Percentiles rank a stretch among this genome's conserved stretches.
Evolutionary conservation across 164 flowering plant species (phyloP).

Genomic region (Paratinospora sagittata): DNA sequence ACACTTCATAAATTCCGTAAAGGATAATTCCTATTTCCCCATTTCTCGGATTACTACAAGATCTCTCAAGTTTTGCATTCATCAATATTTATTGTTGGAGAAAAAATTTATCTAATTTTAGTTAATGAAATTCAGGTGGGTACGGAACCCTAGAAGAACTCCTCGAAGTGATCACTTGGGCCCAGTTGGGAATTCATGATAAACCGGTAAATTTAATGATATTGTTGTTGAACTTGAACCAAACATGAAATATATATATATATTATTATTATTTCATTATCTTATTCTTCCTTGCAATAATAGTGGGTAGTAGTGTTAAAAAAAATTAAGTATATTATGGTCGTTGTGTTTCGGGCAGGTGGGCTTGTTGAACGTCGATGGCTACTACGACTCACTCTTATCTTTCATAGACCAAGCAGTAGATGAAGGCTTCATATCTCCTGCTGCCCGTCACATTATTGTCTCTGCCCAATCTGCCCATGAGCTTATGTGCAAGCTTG

Average conservation of each 20-base stretch:
- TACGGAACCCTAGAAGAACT: conserved; percentile 71
- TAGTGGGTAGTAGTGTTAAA: background rate
- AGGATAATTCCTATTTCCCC: too few species aligned
- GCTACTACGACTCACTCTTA: conserved; percentile 67
- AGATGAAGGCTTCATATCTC: conserved; percentile 69
- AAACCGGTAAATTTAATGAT: conserved; percentile 42
- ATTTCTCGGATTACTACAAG: background rate
- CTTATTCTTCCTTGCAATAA: background rate
- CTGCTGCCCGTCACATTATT: conserved; percentile 69
- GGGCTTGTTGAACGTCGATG: conserved; percentile 79
- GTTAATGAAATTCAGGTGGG: conserved; percentile 35
- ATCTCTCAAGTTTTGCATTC: too few species aligned
- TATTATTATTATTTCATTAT: background rate
- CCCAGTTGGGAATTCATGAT: conserved; percentile 68
- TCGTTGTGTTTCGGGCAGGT: conserved; percentile 31
- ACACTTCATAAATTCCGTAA: background rate
- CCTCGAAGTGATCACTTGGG: conserved; percentile 76
- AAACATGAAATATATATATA: background rate
- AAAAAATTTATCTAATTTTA: background rate
- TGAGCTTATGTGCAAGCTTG: conserved; percentile 62
- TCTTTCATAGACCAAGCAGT: conserved; percentile 80
- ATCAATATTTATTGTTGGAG: background rate
- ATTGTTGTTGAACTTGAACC: background rate
- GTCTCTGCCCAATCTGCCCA: conserved; percentile 70
- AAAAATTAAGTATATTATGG: background rate